Evolutionary conservation across 768 basidiomycete genomes (phyloP), one percentile per base, ranked within the genome.

Genomic region (Kwoniella sp.): DNA sequence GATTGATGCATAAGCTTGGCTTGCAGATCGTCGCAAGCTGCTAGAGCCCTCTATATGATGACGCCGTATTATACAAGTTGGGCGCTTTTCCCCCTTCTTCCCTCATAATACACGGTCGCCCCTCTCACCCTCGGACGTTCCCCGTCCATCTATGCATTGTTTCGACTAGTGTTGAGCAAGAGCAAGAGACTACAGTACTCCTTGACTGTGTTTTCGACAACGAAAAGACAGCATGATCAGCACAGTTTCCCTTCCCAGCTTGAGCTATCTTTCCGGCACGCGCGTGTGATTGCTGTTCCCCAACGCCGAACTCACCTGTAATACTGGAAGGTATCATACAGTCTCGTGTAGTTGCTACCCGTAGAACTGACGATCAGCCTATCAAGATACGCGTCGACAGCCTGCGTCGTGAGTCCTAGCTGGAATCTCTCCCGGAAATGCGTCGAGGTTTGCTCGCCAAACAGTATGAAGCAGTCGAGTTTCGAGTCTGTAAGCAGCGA

Each of bases 381-480:
- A 69, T 97, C 92, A n/a, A 96, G 85, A 75, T 95, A 87, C 37
- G 93, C 91, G 48, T 88, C 92, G 29, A 94, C 89, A 37, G 84
- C 48, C 84, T 78, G 85, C 68, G 94, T 91, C 0, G 93, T 93
- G 31, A 97, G 84, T 2, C 88, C 87, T 29, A 95, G 90, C 74
- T 96, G 92, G 83, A 98, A 96, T 13, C 96, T 88, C 50, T 98
- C 96, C 54, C 93, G 87, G 51, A 99, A 85, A 71, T 90, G 88
- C 63, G 84, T 85, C 8, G 92, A 90, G 15, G 94, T 98, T 76
- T 94, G 90, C 58, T 93, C 92, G 30, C 94, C 94, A 51, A 91
- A 89, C 2, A 91, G 87, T 38, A 86, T 85, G 75, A 99, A 99
- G 81, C 96, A 96, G 22, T 92, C 93, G 25, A 95, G 83, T 25